phyloP scores from a whole-genome alignment of 2,329 filamentous ascomycete genomes.

The Macroventuria anomochaeta region DNA sequence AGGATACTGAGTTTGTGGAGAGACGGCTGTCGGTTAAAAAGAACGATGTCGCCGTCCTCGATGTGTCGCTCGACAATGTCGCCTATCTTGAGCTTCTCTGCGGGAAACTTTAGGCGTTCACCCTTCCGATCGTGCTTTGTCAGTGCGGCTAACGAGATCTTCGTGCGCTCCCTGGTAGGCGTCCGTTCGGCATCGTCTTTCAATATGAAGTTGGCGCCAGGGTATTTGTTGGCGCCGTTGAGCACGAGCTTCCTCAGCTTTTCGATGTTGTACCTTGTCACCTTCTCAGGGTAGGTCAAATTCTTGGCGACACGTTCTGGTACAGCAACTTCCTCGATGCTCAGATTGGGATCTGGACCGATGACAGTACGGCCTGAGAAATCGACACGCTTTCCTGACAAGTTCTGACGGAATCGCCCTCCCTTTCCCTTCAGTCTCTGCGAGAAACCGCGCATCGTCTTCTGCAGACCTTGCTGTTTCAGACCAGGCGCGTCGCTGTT shows the following conservation, averaged over 20 bases:
- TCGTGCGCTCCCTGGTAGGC: slow-evolving; percentile 60
- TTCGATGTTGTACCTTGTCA: slow-evolving; percentile 82
- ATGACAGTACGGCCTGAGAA: slow-evolving; percentile 98
- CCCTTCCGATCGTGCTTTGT: slow-evolving; percentile 37
- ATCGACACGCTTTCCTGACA: slow-evolving; percentile 97
- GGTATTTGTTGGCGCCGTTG: slow-evolving; percentile 80
- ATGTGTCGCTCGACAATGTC: slow-evolving; percentile 94
- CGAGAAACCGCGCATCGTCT: slow-evolving; percentile 90
- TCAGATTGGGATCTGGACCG: slow-evolving; percentile 92
- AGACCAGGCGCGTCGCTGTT: slow-evolving; percentile 95
- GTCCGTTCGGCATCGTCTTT: slow-evolving; percentile 62
- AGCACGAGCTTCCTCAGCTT: slow-evolving; percentile 77
- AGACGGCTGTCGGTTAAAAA: slow-evolving; percentile 98
- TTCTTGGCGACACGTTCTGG: slow-evolving; percentile 93
- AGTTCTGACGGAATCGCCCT: slow-evolving; percentile 92
- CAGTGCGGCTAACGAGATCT: slow-evolving; percentile 71
- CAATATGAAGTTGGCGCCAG: slow-evolving; percentile 83
- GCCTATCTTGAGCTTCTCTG: slow-evolving; percentile 76
- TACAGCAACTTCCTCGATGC: slow-evolving; percentile 92
- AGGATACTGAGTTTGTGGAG: slow-evolving; percentile 99
- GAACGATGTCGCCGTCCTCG: slow-evolving; percentile 91
- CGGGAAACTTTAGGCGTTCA: slow-evolving; percentile 74
- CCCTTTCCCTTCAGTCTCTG: slow-evolving; percentile 97
- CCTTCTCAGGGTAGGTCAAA: slow-evolving; percentile 91
- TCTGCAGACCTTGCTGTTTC: slow-evolving; percentile 85